Percentiles rank a stretch among this genome's conserved stretches.
Evolutionary conservation across 768 basidiomycete species (phyloP).

Genomic region (Mycena capillaripes): DNA sequence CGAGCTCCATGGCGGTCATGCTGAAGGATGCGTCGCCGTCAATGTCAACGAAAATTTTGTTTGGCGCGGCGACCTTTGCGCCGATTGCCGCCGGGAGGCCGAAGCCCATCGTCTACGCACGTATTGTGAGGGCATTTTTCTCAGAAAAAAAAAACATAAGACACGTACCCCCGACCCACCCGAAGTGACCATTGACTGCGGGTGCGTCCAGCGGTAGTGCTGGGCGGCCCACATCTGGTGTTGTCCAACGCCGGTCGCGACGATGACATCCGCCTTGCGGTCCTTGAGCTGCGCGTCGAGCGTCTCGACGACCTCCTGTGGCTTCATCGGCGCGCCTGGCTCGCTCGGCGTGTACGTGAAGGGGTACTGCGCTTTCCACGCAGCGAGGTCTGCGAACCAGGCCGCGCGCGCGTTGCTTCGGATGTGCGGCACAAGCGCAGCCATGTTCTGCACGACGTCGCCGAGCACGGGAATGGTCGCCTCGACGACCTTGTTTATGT

Average conservation of each 20-base stretch:
- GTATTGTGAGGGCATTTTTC: too few species aligned
- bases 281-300: conserved; percentile 84
- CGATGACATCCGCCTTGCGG: conserved; percentile 87
- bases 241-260: conserved; percentile 97
- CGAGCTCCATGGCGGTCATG: conserved; percentile 99
- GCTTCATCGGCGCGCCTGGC: conserved; percentile 85
- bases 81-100: conserved; percentile 96
- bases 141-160: too few species aligned
- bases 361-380: conserved; percentile 91
- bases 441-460: conserved; percentile 90
- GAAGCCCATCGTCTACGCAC: conserved; percentile 93
- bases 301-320: conserved; percentile 96
- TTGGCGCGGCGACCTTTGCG: conserved; percentile 95
- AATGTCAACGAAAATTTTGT: conserved; percentile 95
- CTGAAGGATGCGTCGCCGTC: conserved; percentile 99
- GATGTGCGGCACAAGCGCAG: conserved; percentile 86
- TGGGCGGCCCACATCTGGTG: conserved; percentile 99
- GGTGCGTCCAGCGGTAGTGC: conserved; percentile 90
- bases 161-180: conserved; percentile 92
- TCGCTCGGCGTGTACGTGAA: conserved; percentile 86
- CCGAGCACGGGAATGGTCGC: conserved; percentile 95
- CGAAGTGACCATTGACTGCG: conserved; percentile 90
- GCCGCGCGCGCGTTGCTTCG: conserved; percentile 69
- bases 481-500: conserved; percentile 98
- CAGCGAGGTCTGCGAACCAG: conserved; percentile 88